Evolutionary conservation across 2,329 filamentous ascomycete species (phyloP), one percentile per base, ranked within the genome.

Genomic region (Endoconidiophora laricicola): DNA sequence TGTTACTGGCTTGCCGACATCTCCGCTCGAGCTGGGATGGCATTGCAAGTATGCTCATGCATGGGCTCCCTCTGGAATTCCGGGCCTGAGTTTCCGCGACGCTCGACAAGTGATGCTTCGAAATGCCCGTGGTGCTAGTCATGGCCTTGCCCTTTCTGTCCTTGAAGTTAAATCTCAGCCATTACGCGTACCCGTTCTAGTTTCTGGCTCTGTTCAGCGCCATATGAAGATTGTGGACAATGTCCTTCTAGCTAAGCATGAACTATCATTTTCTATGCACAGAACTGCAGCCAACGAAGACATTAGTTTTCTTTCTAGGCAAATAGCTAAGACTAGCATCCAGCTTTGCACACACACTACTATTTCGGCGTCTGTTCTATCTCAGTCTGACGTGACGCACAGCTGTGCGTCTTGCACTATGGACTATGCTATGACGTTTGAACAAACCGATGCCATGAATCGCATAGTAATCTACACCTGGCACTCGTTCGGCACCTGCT

Each of bases 21-120:
- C 47, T 9, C 44, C 48, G 12, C 29, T 53, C 12, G 52, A 53
- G 16, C 38, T 53, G 12, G 52, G 52, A 6, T 47, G 52, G 47
- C 37, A 42, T 22, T 53, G 52, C 47, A 29, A 33, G n/a, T 44
- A 43, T 16, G 41, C 37, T 26, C 41, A 50, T 44, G 44, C 52
- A 20, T 53, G 52, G 52, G 36, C 36, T 29, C 52, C 52, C 4
- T 46, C 45, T 10, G 48, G 43, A 2, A 40, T 23, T 3, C 38
- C n/a, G 12, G 52, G 52, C 1, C 10, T 53, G 9, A 46, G 42
- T 9, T 53, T 53, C 48, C 48, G 43, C 6, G 52, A 53, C 22
- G 52, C 48, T 7, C 39, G 52, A 12, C 33, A 40, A 38, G 47
- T 44, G 1, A 46, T 45, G 22, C 22, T 41, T 37, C 36, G 26